Conservation (phyloP, 768 basidiomycete species). For the Imleria badia region DNA sequence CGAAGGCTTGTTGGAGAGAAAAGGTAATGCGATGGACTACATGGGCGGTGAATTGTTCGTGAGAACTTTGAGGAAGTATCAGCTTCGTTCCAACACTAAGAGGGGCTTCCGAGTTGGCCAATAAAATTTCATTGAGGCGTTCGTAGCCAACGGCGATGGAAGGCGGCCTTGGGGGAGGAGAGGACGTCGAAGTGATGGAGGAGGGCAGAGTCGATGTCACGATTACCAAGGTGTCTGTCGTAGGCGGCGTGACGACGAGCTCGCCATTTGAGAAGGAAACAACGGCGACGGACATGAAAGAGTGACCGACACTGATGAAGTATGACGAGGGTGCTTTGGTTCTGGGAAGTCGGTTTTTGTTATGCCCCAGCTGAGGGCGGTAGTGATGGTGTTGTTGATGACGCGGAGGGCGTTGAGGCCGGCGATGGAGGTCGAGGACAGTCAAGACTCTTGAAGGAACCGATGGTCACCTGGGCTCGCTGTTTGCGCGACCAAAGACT, state of each 20-base stretch:
- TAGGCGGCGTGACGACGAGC: conserved; percentile 85
- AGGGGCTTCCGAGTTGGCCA: conserved; percentile 86
- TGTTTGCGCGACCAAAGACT: conserved; percentile 91
- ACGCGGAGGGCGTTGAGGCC: conserved; percentile 89
- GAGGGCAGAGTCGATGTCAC: conserved; percentile 93
- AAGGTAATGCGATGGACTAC: conserved; percentile 74
- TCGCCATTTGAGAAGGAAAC: conserved; percentile 95
- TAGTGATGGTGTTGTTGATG: conserved; percentile 96
- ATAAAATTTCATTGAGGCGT: conserved; percentile 93
- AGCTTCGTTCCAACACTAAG: conserved; percentile 93
- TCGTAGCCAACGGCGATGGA: conserved; percentile 87
- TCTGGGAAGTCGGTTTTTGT: conserved; percentile 96
- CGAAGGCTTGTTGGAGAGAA: conserved; percentile 77
- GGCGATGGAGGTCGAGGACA: conserved; percentile 75
- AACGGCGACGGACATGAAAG: conserved; percentile 81
- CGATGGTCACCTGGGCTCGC: conserved; percentile 89
- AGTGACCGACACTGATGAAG: conserved; percentile 96
- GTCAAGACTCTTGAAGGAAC: conserved; percentile 86
- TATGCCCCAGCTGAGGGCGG: conserved; percentile 97
- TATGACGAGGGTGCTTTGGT: conserved; percentile 74
- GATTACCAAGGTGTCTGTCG: conserved; percentile 92
- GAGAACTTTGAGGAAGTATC: conserved; percentile 87
- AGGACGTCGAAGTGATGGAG: conserved; percentile 92
- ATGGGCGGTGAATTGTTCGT: conserved; percentile 74
- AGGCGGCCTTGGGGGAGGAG: conserved; percentile 85